Conservation (phyloP, 1,284 basidiomycete species). For the Ceratobasidium sp. region DNA sequence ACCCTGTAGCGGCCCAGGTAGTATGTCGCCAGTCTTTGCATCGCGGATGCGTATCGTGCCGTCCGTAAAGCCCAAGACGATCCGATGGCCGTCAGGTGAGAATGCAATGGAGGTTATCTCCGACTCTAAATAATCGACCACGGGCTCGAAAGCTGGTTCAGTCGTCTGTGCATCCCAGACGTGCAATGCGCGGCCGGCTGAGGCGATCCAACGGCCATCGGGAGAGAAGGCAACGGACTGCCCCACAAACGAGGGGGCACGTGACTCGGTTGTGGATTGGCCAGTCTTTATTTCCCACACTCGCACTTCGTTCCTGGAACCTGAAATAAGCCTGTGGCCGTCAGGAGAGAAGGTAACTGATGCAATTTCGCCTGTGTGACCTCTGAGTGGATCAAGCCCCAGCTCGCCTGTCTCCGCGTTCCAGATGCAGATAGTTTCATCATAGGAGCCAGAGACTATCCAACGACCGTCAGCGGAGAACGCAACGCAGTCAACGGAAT, state of each 20-base stretch:
- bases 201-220: not conserved
- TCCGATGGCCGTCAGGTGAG: too few relatives aligned
- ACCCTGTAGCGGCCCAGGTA: not conserved
- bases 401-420: not conserved
- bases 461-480: not conserved
- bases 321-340: slow-evolving; percentile 14
- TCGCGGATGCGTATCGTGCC: too few relatives aligned
- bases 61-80: too few relatives aligned
- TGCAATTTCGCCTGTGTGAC: not conserved
- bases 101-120: too few relatives aligned
- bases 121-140: not conserved
- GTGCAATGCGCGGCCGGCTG: too few relatives aligned
- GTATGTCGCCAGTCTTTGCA: not conserved
- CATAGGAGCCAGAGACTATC: slow-evolving; percentile 2
- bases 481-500: not conserved
- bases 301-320: slow-evolving; percentile 8
- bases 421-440: not conserved
- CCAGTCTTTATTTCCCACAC: too few relatives aligned
- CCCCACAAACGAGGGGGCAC: not conserved
- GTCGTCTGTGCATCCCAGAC: not conserved
- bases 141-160: not conserved
- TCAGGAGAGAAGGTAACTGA: slow-evolving; percentile 37
- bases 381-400: not conserved
- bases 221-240: not conserved
- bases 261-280: too few relatives aligned